Evolutionary conservation across 441 rosid genomes (phyloP), one percentile per base, ranked within the genome.

Genomic region (Pelargonium exstipulatum): DNA sequence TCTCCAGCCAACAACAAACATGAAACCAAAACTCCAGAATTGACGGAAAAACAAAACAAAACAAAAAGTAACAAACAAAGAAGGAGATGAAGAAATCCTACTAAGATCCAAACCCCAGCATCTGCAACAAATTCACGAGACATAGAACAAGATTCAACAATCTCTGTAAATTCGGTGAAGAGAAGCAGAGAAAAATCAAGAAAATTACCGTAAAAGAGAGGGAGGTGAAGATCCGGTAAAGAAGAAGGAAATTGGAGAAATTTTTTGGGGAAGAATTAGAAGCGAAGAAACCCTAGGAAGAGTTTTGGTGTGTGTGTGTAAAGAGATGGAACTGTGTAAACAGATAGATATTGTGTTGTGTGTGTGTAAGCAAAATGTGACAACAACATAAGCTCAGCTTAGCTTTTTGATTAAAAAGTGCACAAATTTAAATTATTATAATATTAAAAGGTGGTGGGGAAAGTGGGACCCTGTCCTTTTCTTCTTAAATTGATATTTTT

Each of bases 381-480:
- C 40, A 35, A 35, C 40, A 35, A 16, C 62, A 42, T 65, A 62
- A 37, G 14, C 13, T 55, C 17, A 70, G 40, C 40, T 35, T 5
- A 35, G 40, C 40, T 35, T 35, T 35, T 35, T 35, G 8, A 35
- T 35, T 66, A 17, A 45, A 69, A 42, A 63, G 66, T 16, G 9
- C 7, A 26, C 14, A 62, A 53, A 64, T 37, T 7, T n/a, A 24
- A 43, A 55, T 9, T 2, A 29, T 29, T 29, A 29, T 29, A 55
- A 43, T 26, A 55, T 55, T 40, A 37, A 73, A 63, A 64, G 70
- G 61, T 22, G 49, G 80, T 73, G 75, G 74, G 14, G 29, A 32
- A 70, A 46, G 83, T 79, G 83, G 84, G 88, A 29, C 78, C 81
- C 69, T 67, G 69, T 69, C 82, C 62, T 73, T 80, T 79, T 76